Conservation (phyloP, 1,284 basidiomycete genomes). For the Tilletia indica region DNA sequence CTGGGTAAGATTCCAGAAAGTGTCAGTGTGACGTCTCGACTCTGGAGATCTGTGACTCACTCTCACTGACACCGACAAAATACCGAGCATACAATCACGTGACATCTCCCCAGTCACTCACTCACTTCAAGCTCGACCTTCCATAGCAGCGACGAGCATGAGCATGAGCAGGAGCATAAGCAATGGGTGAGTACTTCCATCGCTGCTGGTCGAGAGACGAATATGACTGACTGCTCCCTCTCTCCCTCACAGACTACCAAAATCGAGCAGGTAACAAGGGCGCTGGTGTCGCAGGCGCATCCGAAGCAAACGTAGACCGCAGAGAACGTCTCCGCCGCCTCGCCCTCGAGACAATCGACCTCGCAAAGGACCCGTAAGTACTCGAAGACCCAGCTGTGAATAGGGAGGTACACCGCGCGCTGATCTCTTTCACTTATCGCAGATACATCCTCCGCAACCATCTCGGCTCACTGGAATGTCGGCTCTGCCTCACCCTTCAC, state of each 20-base stretch:
- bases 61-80: too few relatives aligned
- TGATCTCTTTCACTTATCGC: background rate
- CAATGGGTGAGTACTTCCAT: slow-evolving; percentile 1
- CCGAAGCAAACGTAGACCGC: slow-evolving; percentile 91
- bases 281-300: slow-evolving; percentile 67
- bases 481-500: slow-evolving; percentile 93
- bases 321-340: slow-evolving; percentile 92
- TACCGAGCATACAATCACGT: too few relatives aligned
- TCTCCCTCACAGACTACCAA: slow-evolving; percentile 45
- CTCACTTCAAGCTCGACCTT: too few relatives aligned
- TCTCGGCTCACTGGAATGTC: slow-evolving; percentile 92
- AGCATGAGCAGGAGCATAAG: too few relatives aligned
- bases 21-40: too few relatives aligned
- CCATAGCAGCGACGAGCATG: too few relatives aligned
- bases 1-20: too few relatives aligned
- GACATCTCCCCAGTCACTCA: too few relatives aligned
- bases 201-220: background rate
- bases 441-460: slow-evolving; percentile 94
- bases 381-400: too few relatives aligned
- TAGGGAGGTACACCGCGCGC: too few relatives aligned
- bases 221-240: background rate
- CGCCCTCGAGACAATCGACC: slow-evolving; percentile 58
- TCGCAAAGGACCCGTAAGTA: slow-evolving; percentile 31
- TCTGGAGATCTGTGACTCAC: too few relatives aligned
- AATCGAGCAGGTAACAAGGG: slow-evolving; percentile 56